Conservation (phyloP, 257 asterid species). For the Primulina tabacum region DNA sequence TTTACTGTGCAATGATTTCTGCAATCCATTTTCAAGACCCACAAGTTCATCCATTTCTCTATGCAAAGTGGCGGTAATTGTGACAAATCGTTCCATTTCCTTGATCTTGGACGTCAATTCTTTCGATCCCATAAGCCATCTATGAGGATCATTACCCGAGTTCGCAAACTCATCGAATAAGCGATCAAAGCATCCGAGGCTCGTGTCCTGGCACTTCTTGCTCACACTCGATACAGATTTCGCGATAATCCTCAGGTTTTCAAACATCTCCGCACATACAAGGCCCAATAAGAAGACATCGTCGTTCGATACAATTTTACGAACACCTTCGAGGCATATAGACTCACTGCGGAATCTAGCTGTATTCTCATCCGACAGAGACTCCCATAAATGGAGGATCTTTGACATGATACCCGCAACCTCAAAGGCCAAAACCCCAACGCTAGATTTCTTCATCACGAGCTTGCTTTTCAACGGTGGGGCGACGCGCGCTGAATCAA, state of each 20-base stretch:
- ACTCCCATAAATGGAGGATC: slow-evolving; percentile 87
- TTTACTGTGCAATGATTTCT: slow-evolving; percentile 38
- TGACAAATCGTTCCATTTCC: slow-evolving; percentile 58
- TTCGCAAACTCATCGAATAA: slow-evolving; percentile 58
- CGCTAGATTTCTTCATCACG: slow-evolving; percentile 55
- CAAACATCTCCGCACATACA: slow-evolving; percentile 83
- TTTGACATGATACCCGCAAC: slow-evolving; percentile 72
- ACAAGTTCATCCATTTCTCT: slow-evolving; percentile 70
- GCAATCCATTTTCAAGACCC: slow-evolving; percentile 45
- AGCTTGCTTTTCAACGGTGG: slow-evolving; percentile 33
- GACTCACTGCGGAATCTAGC: slow-evolving; percentile 58
- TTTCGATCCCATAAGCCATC: slow-evolving; percentile 54
- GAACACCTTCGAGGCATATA: slow-evolving; percentile 73
- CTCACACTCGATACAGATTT: slow-evolving; percentile 60
- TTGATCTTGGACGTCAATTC: slow-evolving; percentile 57
- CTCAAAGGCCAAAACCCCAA: slow-evolving; percentile 84
- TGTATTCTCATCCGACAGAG: slow-evolving; percentile 55
- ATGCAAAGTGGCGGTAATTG: slow-evolving; percentile 51
- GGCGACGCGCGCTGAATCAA: slow-evolving; percentile 41
- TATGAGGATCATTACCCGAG: slow-evolving; percentile 59
- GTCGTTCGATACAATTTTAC: slow-evolving; percentile 80
- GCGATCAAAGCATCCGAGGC: slow-evolving; percentile 57
- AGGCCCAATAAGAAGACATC: slow-evolving; percentile 67
- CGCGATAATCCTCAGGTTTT: slow-evolving; percentile 49
- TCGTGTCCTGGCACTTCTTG: slow-evolving; percentile 55